Evolutionary conservation across 2,329 filamentous ascomycete genomes (phyloP), one percentile per base, ranked within the genome.

Genomic region (Taxawa tesnikishii): DNA sequence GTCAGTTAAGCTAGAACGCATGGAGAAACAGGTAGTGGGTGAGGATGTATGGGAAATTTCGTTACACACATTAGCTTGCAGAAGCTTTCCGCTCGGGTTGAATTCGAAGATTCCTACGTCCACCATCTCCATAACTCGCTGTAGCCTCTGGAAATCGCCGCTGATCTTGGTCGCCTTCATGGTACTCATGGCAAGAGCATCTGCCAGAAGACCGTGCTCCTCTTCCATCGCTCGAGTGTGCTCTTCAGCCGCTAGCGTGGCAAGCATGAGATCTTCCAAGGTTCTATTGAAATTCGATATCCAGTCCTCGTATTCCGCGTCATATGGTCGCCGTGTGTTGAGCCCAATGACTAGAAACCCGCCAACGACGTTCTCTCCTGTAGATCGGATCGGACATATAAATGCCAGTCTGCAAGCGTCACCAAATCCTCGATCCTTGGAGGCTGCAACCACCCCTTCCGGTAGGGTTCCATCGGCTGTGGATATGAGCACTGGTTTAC

Each of bases 381-480:
- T 29, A 4, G 48, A 51, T 12, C 41, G 40, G 16, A 57, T 47
- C 2, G 52, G 50, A 26, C 49, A 51, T 3, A 57, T 40, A 13
- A 53, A 40, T 2, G 48, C 30, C 4, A 37, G 38, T 26, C 41
- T 41, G 31, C 48, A 50, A 8, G 43, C 45, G 4, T 55, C 51
- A 1, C 46, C 46, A 29, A 49, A 55, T 1, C 47, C 49, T 31
- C 47, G 19, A 23, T 23, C 8, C 19, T 23, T 8, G 8, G 19
- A 23, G 8, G 19, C 19, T 8, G 19, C 19, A 23, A 23, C n/a
- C 8, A 23, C 3, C n/a, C n/a, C 19, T n/a, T 3, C 2, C 2
- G 19, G 19, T 8, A 23, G 19, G 19, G 19, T 23, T 8, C 19
- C 19, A 23, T 23, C 19, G 8, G 77, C 77, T 12, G 81, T 79